These are phyloP conservation scores for Coprinopsis sp. DNA, from an alignment of 768 basidiomycete genomes.

Conservation along the genomic window DNA sequence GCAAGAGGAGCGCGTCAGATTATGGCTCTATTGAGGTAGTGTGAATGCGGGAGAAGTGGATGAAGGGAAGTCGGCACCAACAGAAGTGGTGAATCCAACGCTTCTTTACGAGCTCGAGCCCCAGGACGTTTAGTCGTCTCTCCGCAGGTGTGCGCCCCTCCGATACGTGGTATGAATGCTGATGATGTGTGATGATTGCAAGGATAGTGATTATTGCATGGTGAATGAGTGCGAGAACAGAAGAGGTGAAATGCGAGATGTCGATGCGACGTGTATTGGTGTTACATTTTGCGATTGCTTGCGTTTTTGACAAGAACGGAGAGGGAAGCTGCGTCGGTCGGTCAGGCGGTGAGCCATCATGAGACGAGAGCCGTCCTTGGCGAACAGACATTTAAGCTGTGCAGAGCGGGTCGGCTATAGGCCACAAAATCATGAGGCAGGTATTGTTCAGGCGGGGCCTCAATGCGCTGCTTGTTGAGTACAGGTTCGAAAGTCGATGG, in stretches of 20 bases:
- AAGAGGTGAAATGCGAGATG: conserved; percentile 59
- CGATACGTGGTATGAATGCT: conserved; percentile 35
- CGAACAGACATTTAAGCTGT: conserved; percentile 69
- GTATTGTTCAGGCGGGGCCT: conserved; percentile 67
- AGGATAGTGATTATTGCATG: conserved; percentile 64
- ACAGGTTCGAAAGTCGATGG: conserved; percentile 67
- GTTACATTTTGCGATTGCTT: conserved; percentile 77
- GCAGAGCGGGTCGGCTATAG: conserved; percentile 74
- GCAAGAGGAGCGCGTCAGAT: conserved; percentile 15
- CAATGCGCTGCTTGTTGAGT: conserved; percentile 65
- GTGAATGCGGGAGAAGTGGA: conserved; percentile 9
- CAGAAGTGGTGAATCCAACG: no score
- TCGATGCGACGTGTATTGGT: conserved; percentile 62
- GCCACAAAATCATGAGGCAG: conserved; percentile 78
- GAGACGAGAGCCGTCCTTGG: conserved; percentile 56
- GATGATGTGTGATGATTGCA: conserved; percentile 52
- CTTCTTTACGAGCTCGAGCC: no score
- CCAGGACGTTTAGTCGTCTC: conserved; percentile 33
- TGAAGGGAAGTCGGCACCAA: conserved; percentile 6
- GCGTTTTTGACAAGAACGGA: conserved; percentile 49
- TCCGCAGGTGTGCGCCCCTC: conserved; percentile 40
- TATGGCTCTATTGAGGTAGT: conserved; percentile 12
- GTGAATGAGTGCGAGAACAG: conserved; percentile 58
- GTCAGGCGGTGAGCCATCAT: conserved; percentile 33
- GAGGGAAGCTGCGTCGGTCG: conserved; percentile 36